A percentile compares a stretch with the other conserved stretches of the same genome.
These are phyloP conservation scores for Plasmodium cynomolgi DNA, from an alignment of 169 alveolate genomes.

Conservation along the genomic window DNA sequence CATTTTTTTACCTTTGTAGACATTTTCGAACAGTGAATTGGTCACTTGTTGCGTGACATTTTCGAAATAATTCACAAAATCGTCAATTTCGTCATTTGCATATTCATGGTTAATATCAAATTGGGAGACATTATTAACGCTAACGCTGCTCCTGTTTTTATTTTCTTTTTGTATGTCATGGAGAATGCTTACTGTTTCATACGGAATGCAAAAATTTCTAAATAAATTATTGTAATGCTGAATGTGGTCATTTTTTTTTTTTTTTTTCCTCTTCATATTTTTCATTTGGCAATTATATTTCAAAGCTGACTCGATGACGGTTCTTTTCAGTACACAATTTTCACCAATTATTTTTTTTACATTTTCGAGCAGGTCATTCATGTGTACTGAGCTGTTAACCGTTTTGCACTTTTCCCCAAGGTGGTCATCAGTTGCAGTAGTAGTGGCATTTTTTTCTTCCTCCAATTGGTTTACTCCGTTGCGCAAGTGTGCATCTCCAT, in stretches of 20 bases:
- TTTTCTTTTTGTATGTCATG: slow-evolving; percentile 9
- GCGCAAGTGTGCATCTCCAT: background rate
- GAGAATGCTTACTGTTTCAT: slow-evolving; percentile 28
- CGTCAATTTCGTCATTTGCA: slow-evolving; percentile 26
- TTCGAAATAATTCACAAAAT: slow-evolving; percentile 20
- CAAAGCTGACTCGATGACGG: slow-evolving; percentile 19
- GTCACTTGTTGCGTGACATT: background rate
- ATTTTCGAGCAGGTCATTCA: background rate
- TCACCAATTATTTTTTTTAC: slow-evolving; percentile 17
- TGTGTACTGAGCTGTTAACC: background rate
- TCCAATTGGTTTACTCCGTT: background rate
- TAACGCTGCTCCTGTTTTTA: background rate
- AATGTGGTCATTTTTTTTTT: slow-evolving; percentile 17
- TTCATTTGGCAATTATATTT: background rate
- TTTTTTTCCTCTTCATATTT: slow-evolving; percentile 22
- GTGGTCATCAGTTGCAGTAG: background rate
- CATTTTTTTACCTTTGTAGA: slow-evolving; percentile 6
- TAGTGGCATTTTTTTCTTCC: background rate
- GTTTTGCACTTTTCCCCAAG: background rate
- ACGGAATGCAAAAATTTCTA: slow-evolving; percentile 57
- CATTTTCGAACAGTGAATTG: background rate
- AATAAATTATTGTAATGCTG: slow-evolving; percentile 36
- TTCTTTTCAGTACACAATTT: slow-evolving; percentile 12
- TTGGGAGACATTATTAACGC: background rate
- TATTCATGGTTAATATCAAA: slow-evolving; percentile 12